Evolutionary conservation across 768 basidiomycete species (phyloP).

Genomic region (Lentinula aciculospora): DNA sequence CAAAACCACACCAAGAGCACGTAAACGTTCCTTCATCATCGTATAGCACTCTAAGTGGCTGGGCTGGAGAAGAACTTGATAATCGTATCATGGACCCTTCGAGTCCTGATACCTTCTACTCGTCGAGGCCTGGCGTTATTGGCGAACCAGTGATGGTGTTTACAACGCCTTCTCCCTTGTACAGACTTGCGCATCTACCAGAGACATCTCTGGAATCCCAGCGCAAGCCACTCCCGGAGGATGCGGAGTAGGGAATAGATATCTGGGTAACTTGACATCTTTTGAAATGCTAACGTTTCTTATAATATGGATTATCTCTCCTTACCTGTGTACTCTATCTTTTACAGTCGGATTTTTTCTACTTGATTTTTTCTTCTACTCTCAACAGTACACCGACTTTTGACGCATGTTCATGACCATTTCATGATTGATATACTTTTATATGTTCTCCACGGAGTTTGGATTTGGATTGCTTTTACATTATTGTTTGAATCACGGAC

Average conservation of each 20-base stretch:
- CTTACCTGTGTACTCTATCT: too few species aligned
- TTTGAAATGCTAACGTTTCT: too few species aligned
- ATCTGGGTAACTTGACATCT: too few species aligned
- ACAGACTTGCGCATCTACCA: not conserved
- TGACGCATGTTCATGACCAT: too few species aligned
- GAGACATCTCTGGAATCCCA: not conserved
- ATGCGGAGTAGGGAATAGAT: not conserved
- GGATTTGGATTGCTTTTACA: too few species aligned
- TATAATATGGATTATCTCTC: too few species aligned
- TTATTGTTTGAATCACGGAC: too few species aligned
- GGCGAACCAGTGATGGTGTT: not conserved
- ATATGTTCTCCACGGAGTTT: too few species aligned
- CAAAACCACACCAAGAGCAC: not conserved
- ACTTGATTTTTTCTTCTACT: too few species aligned
- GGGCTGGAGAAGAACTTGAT: not conserved
- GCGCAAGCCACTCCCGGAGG: not conserved
- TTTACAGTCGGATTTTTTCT: too few species aligned
- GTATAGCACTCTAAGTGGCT: slow-evolving; percentile 3
- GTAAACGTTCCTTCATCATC: not conserved
- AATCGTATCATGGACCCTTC: not conserved
- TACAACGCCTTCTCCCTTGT: not conserved
- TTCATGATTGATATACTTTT: too few species aligned
- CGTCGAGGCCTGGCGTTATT: not conserved
- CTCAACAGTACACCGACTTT: too few species aligned
- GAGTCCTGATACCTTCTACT: not conserved